phyloP scores from a whole-genome alignment of 805 yeast species.

The Torulaspora gathmanii region DNA sequence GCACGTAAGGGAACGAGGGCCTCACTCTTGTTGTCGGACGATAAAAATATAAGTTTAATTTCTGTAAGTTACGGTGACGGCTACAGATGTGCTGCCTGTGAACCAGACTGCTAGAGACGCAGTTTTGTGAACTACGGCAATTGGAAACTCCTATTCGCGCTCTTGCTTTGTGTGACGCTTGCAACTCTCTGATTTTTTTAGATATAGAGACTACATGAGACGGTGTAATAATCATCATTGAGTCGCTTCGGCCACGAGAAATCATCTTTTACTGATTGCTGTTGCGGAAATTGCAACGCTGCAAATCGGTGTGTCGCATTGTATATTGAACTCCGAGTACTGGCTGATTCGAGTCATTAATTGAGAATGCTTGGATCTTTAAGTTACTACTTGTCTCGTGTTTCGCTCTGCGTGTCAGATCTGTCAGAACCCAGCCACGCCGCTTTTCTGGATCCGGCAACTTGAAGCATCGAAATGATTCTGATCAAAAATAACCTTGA shows the following conservation, averaged over 20 bases:
- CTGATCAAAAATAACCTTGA: neutral
- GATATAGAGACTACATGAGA: neutral
- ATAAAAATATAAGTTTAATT: neutral
- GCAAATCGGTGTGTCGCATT: neutral
- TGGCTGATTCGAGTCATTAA: neutral
- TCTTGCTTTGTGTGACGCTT: neutral
- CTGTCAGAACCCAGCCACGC: slow-evolving; percentile 10
- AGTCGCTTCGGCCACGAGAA: too few species aligned
- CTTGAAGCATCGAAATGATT: slow-evolving; percentile 4
- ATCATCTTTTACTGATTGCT: too few species aligned
- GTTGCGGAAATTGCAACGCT: neutral
- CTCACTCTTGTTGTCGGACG: neutral
- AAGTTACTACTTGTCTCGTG: neutral
- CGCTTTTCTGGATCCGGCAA: slow-evolving; percentile 7
- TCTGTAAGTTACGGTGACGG: neutral
- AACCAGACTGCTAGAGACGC: neutral
- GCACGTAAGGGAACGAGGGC: neutral
- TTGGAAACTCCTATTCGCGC: neutral
- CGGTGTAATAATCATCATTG: too few species aligned
- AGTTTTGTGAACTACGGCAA: neutral
- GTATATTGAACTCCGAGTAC: neutral
- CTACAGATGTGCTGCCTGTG: neutral
- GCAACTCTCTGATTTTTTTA: neutral
- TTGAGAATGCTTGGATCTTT: neutral
- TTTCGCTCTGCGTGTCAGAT: slow-evolving; percentile 1